Evolutionary conservation across 1,284 basidiomycete species (phyloP).

Genomic region (Anthracocystis panici-leucophaei): DNA sequence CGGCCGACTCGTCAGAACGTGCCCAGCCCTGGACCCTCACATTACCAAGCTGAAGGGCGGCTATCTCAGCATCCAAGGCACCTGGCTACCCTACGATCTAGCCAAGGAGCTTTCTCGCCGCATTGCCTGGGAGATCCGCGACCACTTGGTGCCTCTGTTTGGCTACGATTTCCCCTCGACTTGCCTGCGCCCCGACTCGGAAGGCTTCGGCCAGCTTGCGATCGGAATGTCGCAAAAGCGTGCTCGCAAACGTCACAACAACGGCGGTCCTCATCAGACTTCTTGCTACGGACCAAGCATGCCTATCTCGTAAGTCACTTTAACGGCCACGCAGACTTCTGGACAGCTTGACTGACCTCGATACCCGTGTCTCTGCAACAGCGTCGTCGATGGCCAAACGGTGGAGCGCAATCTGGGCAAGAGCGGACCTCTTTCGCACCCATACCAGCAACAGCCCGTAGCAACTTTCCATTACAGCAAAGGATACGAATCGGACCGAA

Average conservation of each 20-base stretch:
- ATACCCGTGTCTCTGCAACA: not conserved
- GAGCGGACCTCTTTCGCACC: not conserved
- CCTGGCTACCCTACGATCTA: constrained; percentile 52
- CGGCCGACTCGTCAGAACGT: constrained; percentile 36
- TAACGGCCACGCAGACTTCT: not conserved
- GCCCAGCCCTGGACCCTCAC: constrained; percentile 42
- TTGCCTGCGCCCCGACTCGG: constrained; percentile 49
- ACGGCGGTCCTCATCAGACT: constrained; percentile 44
- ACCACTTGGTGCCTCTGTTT: constrained; percentile 53
- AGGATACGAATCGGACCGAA: constrained; percentile 13
- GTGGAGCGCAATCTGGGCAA: constrained; percentile 15
- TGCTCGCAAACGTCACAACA: constrained; percentile 46
- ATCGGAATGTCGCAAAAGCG: constrained; percentile 48
- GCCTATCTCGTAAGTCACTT: constrained; percentile 38
- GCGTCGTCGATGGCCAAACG: constrained; percentile 26
- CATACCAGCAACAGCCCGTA: constrained; percentile 10
- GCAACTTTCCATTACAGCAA: constrained; percentile 35
- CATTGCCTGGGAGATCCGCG: constrained; percentile 52
- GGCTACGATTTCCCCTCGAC: constrained; percentile 47
- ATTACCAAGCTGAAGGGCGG: constrained; percentile 57
- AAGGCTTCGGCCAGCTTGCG: constrained; percentile 50
- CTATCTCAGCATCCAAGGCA: constrained; percentile 58
- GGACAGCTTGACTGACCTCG: not conserved
- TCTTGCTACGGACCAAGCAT: constrained; percentile 48
- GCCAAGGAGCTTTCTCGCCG: constrained; percentile 52